A percentile compares a stretch with the other conserved stretches of the same genome.
Evolutionary conservation across 192 early-diverging fungal genomes (phyloP).

Genomic region (Mortierella antarctica): DNA sequence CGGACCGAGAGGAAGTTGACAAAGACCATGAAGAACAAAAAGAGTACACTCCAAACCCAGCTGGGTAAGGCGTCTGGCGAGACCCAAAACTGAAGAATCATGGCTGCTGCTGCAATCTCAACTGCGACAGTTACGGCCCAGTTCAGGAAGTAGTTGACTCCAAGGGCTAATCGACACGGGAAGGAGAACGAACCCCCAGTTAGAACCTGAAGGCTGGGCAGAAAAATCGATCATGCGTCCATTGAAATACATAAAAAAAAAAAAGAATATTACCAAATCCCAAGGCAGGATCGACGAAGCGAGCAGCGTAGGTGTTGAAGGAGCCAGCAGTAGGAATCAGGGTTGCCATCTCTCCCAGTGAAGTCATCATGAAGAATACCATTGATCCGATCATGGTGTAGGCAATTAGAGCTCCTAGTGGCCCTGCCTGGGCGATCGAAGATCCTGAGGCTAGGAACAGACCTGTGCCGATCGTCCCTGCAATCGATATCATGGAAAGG

Average conservation of each 20-base stretch:
- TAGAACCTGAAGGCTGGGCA: too few relatives aligned
- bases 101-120: slow-evolving; percentile 83
- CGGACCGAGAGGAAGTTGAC: slow-evolving; percentile 80
- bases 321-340: slow-evolving; percentile 85
- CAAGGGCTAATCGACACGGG: slow-evolving; percentile 19
- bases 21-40: slow-evolving; percentile 72
- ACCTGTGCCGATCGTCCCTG: slow-evolving; percentile 84
- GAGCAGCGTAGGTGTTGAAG: slow-evolving; percentile 84
- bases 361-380: slow-evolving; percentile 80
- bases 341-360: slow-evolving; percentile 90
- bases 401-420: slow-evolving; percentile 81
- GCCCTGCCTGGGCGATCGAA: slow-evolving; percentile 80
- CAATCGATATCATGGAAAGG: slow-evolving; percentile 81
- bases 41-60: slow-evolving; percentile 59
- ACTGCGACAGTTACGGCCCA: slow-evolving; percentile 80
- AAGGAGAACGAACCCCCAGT: too few relatives aligned
- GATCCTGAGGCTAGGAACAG: slow-evolving; percentile 85
- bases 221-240: too few relatives aligned
- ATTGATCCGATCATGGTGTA: slow-evolving; percentile 77
- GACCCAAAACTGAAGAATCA: slow-evolving; percentile 80
- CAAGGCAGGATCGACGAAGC: slow-evolving; percentile 90
- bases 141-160: slow-evolving; percentile 70
- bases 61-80: slow-evolving; percentile 34
- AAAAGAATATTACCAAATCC: slow-evolving; percentile 67
- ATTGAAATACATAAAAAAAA: background rate